Base-by-base conservation (phyloP, 2,329 filamentous ascomycete species). In the Coniochaeta sp. region DNA sequence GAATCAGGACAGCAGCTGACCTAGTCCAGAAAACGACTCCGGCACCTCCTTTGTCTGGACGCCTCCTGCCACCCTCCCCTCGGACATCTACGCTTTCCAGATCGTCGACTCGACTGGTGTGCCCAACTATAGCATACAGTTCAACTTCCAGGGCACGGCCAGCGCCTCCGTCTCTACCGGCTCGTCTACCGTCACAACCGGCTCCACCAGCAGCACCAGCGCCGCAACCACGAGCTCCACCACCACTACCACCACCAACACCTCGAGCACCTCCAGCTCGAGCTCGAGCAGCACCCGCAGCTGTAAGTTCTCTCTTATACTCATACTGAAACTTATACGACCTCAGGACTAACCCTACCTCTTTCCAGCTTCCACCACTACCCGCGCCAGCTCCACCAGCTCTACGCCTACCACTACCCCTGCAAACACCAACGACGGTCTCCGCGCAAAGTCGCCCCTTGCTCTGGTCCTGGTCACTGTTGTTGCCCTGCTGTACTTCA, bases 121-220 rank as follows among this genome's bases (percentile, higher is more conserved):
- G 14, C 63, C 67, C 67, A 81, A 81, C 77, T 81, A 77, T 74
- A 77, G 74, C 66, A 5, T 61, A 14, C 71, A 71, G 67, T 81
- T 78, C 69, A 16, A 63, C 8, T 64, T 77, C 57, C 59, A 67
- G 62, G 54, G 43, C n/a, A 26, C 60, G 36, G 62, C 62, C 50
- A 62, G 58, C 55, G 59, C 61, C 58, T 22, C 64, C 9, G 59
- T 62, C 19, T 60, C 65, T 28, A 63, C 59, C 56, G 44, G 47
- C 34, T 62, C 59, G 34, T 59, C 58, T 24, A 55, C 54, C 59
- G 43, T 61, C 43, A 57, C 62, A 8, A 55, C 63, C 24, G 61
- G 57, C 28, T 60, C 59, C 26, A 58, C 58, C 24, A 59, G 57
- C n/a, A 47, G 60, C 58, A 61, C 63, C 38, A 59, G 62, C 59